Evolutionary conservation across 1,139 yeast species (phyloP).

Genomic region (Hanseniaspora sp.): DNA sequence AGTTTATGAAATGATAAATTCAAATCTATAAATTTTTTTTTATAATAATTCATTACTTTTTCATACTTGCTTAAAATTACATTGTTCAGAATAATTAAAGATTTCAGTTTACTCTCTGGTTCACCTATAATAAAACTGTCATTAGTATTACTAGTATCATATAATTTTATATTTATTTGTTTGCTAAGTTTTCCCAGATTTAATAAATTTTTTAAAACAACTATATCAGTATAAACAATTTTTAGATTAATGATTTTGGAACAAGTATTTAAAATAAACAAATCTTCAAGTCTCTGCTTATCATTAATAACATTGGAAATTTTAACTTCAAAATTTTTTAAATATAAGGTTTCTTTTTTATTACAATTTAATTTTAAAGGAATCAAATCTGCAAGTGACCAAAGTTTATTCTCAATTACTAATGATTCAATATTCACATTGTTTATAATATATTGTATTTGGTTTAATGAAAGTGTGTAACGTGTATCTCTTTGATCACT

Average conservation of each 20-base stretch:
- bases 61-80: background rate
- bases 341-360: background rate
- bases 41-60: background rate
- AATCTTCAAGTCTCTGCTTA: background rate
- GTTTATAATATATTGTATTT: conserved; percentile 3
- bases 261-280: background rate
- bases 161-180: background rate
- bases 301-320: conserved; percentile 7
- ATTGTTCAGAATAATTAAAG: background rate
- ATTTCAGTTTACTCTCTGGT: background rate
- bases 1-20: conserved; percentile 4
- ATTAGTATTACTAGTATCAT: background rate
- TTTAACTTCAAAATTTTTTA: background rate
- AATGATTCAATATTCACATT: background rate
- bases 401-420: background rate
- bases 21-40: conserved; percentile 1
- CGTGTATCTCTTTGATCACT: background rate
- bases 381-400: conserved; percentile 1
- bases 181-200: background rate
- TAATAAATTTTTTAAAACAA: background rate
- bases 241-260: background rate
- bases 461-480: background rate
- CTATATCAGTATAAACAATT: background rate
- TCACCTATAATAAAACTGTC: background rate
- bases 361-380: background rate